Conservation (phyloP, 306 rosid species). For the Abrus precatorius region DNA sequence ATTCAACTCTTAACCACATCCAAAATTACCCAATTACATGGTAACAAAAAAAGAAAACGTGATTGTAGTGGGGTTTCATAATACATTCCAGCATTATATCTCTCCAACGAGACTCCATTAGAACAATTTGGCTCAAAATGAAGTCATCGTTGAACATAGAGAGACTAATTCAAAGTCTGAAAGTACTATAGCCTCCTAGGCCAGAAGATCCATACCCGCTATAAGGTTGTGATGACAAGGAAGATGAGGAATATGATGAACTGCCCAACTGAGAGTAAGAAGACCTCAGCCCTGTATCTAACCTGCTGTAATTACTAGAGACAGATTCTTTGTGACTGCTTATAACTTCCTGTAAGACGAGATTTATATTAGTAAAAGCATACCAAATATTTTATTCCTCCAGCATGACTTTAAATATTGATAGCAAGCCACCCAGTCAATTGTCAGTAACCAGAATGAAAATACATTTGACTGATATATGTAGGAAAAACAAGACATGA, state of each 20-base stretch:
- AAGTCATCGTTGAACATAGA: constrained; percentile 44
- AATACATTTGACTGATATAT: neutral
- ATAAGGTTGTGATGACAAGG: constrained; percentile 75
- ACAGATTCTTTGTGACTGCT: constrained; percentile 73
- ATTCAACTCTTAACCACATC: constrained; percentile 47
- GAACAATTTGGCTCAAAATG: constrained; percentile 43
- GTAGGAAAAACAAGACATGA: neutral
- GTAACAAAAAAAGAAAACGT: constrained; percentile 8
- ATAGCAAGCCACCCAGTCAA: constrained; percentile 20
- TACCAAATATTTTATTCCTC: neutral
- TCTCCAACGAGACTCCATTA: constrained; percentile 50
- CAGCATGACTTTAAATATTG: neutral
- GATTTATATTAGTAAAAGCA: constrained; percentile 42
- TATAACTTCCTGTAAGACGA: constrained; percentile 75
- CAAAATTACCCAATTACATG: constrained; percentile 46
- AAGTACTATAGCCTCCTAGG: constrained; percentile 82
- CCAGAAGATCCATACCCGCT: constrained; percentile 83
- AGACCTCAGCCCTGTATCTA: constrained; percentile 76
- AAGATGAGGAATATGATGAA: constrained; percentile 69
- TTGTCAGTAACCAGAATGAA: neutral
- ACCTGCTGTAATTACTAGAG: constrained; percentile 68
- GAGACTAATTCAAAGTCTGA: constrained; percentile 70
- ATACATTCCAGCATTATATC: constrained; percentile 46
- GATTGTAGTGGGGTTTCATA: constrained; percentile 52
- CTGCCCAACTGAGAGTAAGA: constrained; percentile 74